Base-by-base conservation (phyloP, 345 rosid genomes). In the Boechera divaricarpa region DNA sequence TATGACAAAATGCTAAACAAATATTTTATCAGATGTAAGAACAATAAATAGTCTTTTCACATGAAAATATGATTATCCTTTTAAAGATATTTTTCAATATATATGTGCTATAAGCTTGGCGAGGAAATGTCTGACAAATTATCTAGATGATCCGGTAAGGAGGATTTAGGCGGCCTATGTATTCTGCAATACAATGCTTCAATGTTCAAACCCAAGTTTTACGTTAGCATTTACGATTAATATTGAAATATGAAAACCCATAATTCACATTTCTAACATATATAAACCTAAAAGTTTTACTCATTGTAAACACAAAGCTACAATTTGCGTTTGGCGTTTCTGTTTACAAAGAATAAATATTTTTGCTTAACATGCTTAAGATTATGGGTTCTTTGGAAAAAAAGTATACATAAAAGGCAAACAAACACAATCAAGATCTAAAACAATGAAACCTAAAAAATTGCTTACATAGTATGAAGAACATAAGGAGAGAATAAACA, bases 401-500 rank as follows among this genome's bases (percentile, higher is more conserved):
- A 18, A 9, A 7, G 28, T 21, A 49, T 18, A 49, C 5, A 18
- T 5, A 7, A 18, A 51, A 28, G 5, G 33, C 36, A 55, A 28
- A 31, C 36, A 28, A n/a, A 55, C 13, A 10, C 36, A 55, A 55
- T 26, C 60, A 55, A 28, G 60, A 55, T 16, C 7, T 52, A 52
- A 21, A 51, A 21, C 55, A 21, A 18, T 49, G 28, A 49, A 44
- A 65, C 24, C 53, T 16, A 48, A 16, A 16, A 3, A 7, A n/a
- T 48, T 48, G 59, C 16, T 26, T 26, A 5, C 15, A 1, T 10
- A 26, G 33, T 54, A 6, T 42, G 2, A 64, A 21, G 31, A 9
- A 63, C 63, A 67, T 33, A 53, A 53, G 32, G 57, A 52, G 31
- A 52, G 28, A n/a, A 55, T 11, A 12, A 12, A 55, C 16, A 55